A percentile compares a stretch with the other conserved stretches of the same genome.
Conservation (phyloP, 805 yeast species). For the Candida boidinii region DNA sequence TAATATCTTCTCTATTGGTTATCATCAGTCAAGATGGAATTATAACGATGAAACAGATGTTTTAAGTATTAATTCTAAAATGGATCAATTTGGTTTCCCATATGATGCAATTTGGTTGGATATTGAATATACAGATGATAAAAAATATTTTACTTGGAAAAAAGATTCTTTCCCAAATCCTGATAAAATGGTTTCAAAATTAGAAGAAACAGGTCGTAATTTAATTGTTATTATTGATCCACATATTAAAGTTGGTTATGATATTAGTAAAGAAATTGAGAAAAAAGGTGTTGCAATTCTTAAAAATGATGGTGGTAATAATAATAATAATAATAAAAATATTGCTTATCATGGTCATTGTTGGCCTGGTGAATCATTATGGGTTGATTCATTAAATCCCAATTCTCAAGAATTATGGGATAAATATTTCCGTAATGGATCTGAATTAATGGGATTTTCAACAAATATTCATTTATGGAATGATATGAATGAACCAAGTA, state of each 20-base stretch:
- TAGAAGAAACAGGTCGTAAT: slow-evolving; percentile 70
- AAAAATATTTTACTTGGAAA: slow-evolving; percentile 91
- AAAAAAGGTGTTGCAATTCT: slow-evolving; percentile 38
- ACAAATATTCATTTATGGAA: slow-evolving; percentile 85
- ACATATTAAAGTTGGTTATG: slow-evolving; percentile 69
- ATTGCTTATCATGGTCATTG: slow-evolving; percentile 72
- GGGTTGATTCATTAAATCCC: slow-evolving; percentile 84
- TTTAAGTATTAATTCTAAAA: slow-evolving; percentile 52
- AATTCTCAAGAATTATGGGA: slow-evolving; percentile 52
- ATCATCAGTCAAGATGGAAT: slow-evolving; percentile 98
- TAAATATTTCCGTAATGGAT: slow-evolving; percentile 37
- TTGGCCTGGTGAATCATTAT: slow-evolving; percentile 95
- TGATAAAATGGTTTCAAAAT: slow-evolving; percentile 49
- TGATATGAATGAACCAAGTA: slow-evolving; percentile 97
- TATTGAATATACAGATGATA: slow-evolving; percentile 80
- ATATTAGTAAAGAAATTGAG: slow-evolving; percentile 46
- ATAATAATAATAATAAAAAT: slow-evolving; percentile 31
- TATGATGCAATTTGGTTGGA: slow-evolving; percentile 93
- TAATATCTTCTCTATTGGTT: slow-evolving; percentile 69
- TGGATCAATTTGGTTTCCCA: slow-evolving; percentile 73
- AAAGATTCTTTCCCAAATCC: slow-evolving; percentile 67
- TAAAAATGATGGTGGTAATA: slow-evolving; percentile 33
- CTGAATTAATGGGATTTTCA: slow-evolving; percentile 36
- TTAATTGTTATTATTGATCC: slow-evolving; percentile 87
- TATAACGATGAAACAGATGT: slow-evolving; percentile 86